Evolutionary conservation across 2,329 filamentous ascomycete genomes (phyloP).

Genomic region (Parafenestella ontariensis): DNA sequence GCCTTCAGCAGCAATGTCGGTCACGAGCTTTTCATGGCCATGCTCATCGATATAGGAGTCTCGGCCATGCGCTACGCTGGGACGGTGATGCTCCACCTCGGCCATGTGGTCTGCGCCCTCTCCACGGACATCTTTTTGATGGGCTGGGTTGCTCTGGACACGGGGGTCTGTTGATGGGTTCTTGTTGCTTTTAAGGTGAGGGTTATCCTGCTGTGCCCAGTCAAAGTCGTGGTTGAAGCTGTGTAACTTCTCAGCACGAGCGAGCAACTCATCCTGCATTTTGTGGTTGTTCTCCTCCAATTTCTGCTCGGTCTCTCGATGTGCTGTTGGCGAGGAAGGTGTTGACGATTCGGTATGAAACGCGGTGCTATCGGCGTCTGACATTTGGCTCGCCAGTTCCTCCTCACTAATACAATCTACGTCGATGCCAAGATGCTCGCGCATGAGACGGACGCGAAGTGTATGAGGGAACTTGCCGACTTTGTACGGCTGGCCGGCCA

Average conservation of each 20-base stretch:
- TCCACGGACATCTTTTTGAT: slow-evolving; percentile 79
- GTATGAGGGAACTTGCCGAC: slow-evolving; percentile 94
- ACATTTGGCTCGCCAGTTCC: slow-evolving; percentile 43
- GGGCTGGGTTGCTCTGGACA: slow-evolving; percentile 66
- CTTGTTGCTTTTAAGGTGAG: slow-evolving; percentile 62
- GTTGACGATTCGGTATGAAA: slow-evolving; percentile 46
- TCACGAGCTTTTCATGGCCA: slow-evolving; percentile 73
- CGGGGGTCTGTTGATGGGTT: slow-evolving; percentile 64
- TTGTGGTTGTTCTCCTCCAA: slow-evolving; percentile 50
- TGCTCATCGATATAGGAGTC: slow-evolving; percentile 74
- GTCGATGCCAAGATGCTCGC: slow-evolving; percentile 94
- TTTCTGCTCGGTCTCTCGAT: slow-evolving; percentile 49
- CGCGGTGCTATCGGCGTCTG: slow-evolving; percentile 73
- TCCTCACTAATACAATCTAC: slow-evolving; percentile 75
- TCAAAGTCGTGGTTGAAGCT: slow-evolving; percentile 82
- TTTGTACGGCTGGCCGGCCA: slow-evolving; percentile 87
- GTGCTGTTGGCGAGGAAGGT: slow-evolving; percentile 41
- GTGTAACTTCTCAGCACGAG: slow-evolving; percentile 62
- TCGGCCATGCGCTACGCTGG: slow-evolving; percentile 68
- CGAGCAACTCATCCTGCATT: slow-evolving; percentile 64
- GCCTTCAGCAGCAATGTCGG: slow-evolving; percentile 68
- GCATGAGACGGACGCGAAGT: slow-evolving; percentile 90
- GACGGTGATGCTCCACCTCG: slow-evolving; percentile 56
- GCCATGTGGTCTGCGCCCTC: slow-evolving; percentile 77
- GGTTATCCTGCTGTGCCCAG: slow-evolving; percentile 65